Evolutionary conservation across 176 grass and related monocot species (phyloP), one percentile per base, ranked within the genome.

Genomic region (Canna indica): DNA sequence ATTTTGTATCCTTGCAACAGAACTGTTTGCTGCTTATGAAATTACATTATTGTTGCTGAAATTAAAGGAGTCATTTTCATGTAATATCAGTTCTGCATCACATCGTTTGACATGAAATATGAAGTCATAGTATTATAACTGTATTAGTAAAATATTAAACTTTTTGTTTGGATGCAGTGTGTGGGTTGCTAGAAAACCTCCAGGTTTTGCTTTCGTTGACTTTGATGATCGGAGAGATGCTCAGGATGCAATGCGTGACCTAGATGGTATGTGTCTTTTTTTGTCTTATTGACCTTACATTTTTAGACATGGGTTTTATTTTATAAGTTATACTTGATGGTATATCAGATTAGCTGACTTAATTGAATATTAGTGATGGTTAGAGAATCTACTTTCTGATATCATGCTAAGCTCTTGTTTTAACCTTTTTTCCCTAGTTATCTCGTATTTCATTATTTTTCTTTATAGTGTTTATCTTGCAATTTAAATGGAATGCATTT

Each of bases 141-240:
- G 20, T n/a, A n/a, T 54, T 6, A 24, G 50, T n/a, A 54, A 54
- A 54, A 54, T 36, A 9, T 7, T 36, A 64, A 38, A 5, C 31
- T 61, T 74, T 68, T 9, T 71, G 75, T 66, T 47, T 80, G 35
- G 33, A 62, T 91, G 84, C 86, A 94, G 91, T 71, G 91, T 95
- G 26, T 95, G 91, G 91, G 91, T 95, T 84, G 91, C 91, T 76
- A 83, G 91, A 76, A 87, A 90, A 36, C 91, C 91, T 70, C 91
- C 91, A 28, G 91, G 91, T 0, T 95, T 90, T 79, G 91, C 84
- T 33, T 95, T 95, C 67, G 80, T 95, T 78, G 91, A 95, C 36
- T 95, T 90, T 36, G 91, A 95, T 79, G 91, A 95, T 66, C 77
- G 68, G 36, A 90, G 80, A 66, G 91, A 95, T 78, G 91, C 91